Evolutionary conservation across 225 moss, liverwort and hornwort species (phyloP).

Genomic region (Polytrichum formosum): DNA sequence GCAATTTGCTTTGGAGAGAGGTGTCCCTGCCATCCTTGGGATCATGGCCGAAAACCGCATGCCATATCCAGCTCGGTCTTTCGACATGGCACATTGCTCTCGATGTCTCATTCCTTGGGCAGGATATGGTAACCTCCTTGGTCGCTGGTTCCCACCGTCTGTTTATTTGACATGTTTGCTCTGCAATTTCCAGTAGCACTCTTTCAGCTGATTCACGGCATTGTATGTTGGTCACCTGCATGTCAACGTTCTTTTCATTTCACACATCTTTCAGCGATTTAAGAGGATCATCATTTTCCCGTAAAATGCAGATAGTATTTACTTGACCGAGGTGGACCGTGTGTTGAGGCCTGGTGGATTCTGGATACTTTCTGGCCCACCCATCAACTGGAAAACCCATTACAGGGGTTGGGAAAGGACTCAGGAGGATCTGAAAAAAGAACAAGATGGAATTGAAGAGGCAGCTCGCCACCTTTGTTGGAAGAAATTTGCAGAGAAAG

Average conservation of each 20-base stretch:
- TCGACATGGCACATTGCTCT: slow-evolving; percentile 66
- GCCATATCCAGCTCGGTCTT: slow-evolving; percentile 60
- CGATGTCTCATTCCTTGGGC: slow-evolving; percentile 64
- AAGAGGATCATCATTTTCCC: too few species aligned
- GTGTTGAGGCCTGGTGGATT: slow-evolving; percentile 90
- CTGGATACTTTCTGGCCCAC: slow-evolving; percentile 95
- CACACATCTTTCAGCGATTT: too few species aligned
- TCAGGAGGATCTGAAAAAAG: slow-evolving; percentile 68
- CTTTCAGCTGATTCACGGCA: too few species aligned
- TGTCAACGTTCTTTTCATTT: too few species aligned
- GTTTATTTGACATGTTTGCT: too few species aligned
- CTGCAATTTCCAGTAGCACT: too few species aligned
- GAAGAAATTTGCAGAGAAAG: slow-evolving; percentile 77
- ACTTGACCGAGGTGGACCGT: slow-evolving; percentile 86
- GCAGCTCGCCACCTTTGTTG: slow-evolving; percentile 82
- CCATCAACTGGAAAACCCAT: slow-evolving; percentile 85
- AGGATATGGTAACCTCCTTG: slow-evolving; percentile 27
- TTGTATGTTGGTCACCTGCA: too few species aligned
- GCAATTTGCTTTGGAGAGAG: slow-evolving; percentile 63
- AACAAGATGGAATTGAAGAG: slow-evolving; percentile 79
- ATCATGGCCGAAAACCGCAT: slow-evolving; percentile 59
- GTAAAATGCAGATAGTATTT: slow-evolving; percentile 66
- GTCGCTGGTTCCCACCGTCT: background rate
- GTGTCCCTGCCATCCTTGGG: slow-evolving; percentile 57
- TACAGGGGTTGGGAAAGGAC: slow-evolving; percentile 80